These are phyloP conservation scores for Pterulicium gracile DNA, from an alignment of 1,284 basidiomycete genomes.

Conservation along the genomic window DNA sequence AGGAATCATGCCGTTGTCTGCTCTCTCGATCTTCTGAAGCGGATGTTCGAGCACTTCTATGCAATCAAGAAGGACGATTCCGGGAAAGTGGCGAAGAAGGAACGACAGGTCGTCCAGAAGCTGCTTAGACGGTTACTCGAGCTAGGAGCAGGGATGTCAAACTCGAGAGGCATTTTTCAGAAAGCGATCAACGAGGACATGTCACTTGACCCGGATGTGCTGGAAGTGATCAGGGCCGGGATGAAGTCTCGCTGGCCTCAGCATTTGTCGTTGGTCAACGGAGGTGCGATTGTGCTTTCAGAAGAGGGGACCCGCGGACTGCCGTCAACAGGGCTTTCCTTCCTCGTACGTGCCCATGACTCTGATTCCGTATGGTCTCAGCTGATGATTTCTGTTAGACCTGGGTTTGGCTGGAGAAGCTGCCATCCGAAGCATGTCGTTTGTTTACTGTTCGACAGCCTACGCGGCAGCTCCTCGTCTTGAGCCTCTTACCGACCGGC, in stretches of 20 bases:
- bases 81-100: slow-evolving; percentile 24
- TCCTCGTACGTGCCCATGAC: slow-evolving; percentile 38
- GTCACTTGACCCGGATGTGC: slow-evolving; percentile 45
- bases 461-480: slow-evolving; percentile 25
- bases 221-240: slow-evolving; percentile 56
- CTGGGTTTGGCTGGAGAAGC: slow-evolving; percentile 57
- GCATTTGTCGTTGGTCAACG: slow-evolving; percentile 56
- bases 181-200: slow-evolving; percentile 35
- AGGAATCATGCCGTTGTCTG: slow-evolving; percentile 58
- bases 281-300: slow-evolving; percentile 34
- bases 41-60: slow-evolving; percentile 38
- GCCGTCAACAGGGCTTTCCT: slow-evolving; percentile 51
- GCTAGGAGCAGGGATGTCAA: slow-evolving; percentile 53
- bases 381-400: slow-evolving; percentile 26
- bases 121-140: slow-evolving; percentile 55
- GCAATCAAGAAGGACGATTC: slow-evolving; percentile 16
- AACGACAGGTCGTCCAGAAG: slow-evolving; percentile 46
- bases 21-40: slow-evolving; percentile 39
- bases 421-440: slow-evolving; percentile 32
- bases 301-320: slow-evolving; percentile 36
- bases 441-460: slow-evolving; percentile 35
- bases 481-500: slow-evolving; percentile 45
- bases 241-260: slow-evolving; percentile 66
- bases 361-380: slow-evolving; percentile 2
- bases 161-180: slow-evolving; percentile 51